Evolutionary conservation across 345 rosid species (phyloP), one percentile per base, ranked within the genome.

Genomic region (Excoecaria cochinchinensis): DNA sequence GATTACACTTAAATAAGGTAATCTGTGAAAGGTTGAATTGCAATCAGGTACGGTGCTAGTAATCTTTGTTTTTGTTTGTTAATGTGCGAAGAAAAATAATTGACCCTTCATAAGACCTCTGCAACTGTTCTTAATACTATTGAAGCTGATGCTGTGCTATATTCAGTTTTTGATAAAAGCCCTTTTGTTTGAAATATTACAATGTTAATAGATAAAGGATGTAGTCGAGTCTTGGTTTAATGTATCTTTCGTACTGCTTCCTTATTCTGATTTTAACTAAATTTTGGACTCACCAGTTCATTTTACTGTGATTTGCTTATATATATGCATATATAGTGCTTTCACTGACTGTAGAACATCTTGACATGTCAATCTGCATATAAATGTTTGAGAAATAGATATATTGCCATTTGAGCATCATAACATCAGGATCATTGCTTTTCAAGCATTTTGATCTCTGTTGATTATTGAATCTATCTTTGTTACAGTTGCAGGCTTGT

Each of bases 1-100:
- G 56, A 55, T 66, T 75, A 50, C 60, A 42, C 47, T 48, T 63
- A 38, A 63, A 47, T 19, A 66, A 62, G 76, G 51, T 73, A 73
- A 69, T 68, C 24, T 62, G 15, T 44, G 4, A 6, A 72, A n/a
- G 59, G 42, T 17, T 76, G 62, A 68, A 61, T 36, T 63, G 58
- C 24, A 42, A 24, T 40, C 39, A 25, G 77, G 74, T 72, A 66
- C 61, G 75, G 3, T 70, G 52, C 19, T 11, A n/a, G 24, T 44
- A 15, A 69, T 62, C 42, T 66, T 6, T 12, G n/a, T 19, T 12
- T 38, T 19, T 53, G 2, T 10, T 11, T 53, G 6, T 52, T 70
- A 19, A 16, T 14, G 53, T 38, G 0, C 40, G 9, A 15, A 31
- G 21, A 11, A 36, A 36, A 31, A 14, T 1, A 19, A n/a, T 42